Evolutionary conservation across 1,284 basidiomycete species (phyloP).

Genomic region (Uromyces viciae-fabae): DNA sequence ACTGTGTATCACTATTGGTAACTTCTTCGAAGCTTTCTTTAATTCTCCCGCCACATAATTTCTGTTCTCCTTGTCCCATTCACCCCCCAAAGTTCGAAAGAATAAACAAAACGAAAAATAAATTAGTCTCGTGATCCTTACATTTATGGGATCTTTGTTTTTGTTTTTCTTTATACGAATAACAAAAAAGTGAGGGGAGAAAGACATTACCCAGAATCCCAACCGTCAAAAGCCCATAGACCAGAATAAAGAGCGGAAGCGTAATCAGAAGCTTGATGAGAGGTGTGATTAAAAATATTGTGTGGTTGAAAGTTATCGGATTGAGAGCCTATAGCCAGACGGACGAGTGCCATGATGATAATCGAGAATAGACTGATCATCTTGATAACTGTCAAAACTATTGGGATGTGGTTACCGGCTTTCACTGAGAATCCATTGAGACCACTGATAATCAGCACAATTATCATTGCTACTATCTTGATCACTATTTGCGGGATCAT

Average conservation of each 20-base stretch:
- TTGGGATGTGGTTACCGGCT: slow-evolving; percentile 51
- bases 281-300: slow-evolving; percentile 71
- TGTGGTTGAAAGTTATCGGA: slow-evolving; percentile 46
- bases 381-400: slow-evolving; percentile 52
- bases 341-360: slow-evolving; percentile 68
- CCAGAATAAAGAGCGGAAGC: slow-evolving; percentile 92
- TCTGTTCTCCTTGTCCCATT: background rate
- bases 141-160: background rate
- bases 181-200: background rate
- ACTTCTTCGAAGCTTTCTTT: slow-evolving; percentile 73
- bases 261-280: slow-evolving; percentile 73
- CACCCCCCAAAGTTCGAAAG: background rate
- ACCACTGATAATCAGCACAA: slow-evolving; percentile 49
- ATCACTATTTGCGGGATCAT: slow-evolving; percentile 52
- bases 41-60: slow-evolving; percentile 86
- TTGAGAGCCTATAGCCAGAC: slow-evolving; percentile 64
- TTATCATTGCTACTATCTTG: slow-evolving; percentile 50
- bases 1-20: slow-evolving; percentile 80
- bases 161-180: background rate
- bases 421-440: slow-evolving; percentile 51
- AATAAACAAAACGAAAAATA: background rate
- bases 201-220: slow-evolving; percentile 57
- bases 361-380: slow-evolving; percentile 62
- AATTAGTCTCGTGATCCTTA: background rate
- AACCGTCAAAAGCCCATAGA: slow-evolving; percentile 92